phyloP scores from a whole-genome alignment of 1,139 yeast genomes.

The Suhomyces taliae region DNA sequence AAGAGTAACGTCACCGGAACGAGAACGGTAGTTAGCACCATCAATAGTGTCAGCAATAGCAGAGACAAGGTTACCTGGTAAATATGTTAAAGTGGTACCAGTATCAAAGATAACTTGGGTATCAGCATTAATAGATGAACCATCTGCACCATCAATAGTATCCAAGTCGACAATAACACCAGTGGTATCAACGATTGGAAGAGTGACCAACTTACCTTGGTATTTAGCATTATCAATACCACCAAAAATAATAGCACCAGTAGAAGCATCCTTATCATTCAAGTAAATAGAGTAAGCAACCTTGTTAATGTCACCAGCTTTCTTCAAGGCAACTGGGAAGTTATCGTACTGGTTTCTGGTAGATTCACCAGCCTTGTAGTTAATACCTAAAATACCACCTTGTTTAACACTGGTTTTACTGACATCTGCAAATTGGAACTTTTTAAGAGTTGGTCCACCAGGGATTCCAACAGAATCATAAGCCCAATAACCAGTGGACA shows the following conservation, averaged over 20 bases:
- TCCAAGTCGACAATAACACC: conserved; percentile 10
- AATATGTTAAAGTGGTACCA: conserved; percentile 62
- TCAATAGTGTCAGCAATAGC: conserved; percentile 30
- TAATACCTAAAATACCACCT: conserved; percentile 26
- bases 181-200: conserved; percentile 6
- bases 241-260: conserved; percentile 56
- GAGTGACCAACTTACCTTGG: conserved; percentile 16
- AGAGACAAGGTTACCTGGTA: conserved; percentile 44
- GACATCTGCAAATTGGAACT: conserved; percentile 22
- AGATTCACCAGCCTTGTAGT: conserved; percentile 13
- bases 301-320: conserved; percentile 10
- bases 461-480: conserved; percentile 17
- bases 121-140: neutral
- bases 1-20: neutral
- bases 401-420: conserved; percentile 14
- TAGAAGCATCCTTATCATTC: conserved; percentile 36
- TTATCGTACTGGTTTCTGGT: conserved; percentile 13
- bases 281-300: conserved; percentile 34
- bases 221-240: conserved; percentile 57
- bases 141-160: conserved; percentile 6
- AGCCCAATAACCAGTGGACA: conserved; percentile 19
- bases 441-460: conserved; percentile 13
- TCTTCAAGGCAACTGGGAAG: conserved; percentile 13
- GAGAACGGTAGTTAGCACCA: neutral
- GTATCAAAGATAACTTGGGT: conserved; percentile 53